A percentile compares a stretch with the other conserved stretches of the same genome.
phyloP scores from a whole-genome alignment of 75 land plant species.

The Larix kaempferi region DNA sequence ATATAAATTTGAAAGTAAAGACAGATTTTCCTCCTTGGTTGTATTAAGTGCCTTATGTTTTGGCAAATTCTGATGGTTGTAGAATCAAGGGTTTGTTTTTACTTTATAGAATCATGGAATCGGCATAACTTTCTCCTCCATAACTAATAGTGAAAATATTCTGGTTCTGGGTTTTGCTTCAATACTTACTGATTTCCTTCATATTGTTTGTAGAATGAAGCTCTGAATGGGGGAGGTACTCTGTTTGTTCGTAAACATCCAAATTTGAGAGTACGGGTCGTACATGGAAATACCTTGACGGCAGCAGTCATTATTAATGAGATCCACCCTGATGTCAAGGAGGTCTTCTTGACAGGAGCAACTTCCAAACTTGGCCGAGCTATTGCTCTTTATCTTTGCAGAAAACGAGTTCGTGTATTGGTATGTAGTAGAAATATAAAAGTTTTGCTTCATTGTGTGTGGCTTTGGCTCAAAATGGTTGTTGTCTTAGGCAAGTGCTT shows the following conservation, averaged over 20 bases:
- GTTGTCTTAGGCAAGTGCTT: background rate
- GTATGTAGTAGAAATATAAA: conserved; percentile 19
- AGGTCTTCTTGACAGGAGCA: conserved; percentile 93
- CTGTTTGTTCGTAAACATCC: conserved; percentile 81
- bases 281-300: conserved; percentile 94
- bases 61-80: background rate
- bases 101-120: background rate
- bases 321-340: conserved; percentile 59
- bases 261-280: conserved; percentile 73
- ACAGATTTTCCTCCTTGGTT: no score
- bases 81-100: background rate
- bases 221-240: conserved; percentile 85
- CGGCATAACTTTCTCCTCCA: background rate
- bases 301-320: conserved; percentile 87
- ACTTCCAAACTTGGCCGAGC: conserved; percentile 98
- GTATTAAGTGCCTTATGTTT: no score
- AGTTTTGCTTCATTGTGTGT: background rate
- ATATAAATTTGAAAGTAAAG: no score
- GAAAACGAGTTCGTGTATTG: conserved; percentile 58
- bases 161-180: no score
- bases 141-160: background rate
- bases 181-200: no score
- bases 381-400: conserved; percentile 88
- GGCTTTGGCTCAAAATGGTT: background rate
- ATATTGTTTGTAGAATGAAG: conserved; percentile 63